Base-by-base conservation (phyloP, 805 yeast species). In the Wickerhamiella occidentalis region DNA sequence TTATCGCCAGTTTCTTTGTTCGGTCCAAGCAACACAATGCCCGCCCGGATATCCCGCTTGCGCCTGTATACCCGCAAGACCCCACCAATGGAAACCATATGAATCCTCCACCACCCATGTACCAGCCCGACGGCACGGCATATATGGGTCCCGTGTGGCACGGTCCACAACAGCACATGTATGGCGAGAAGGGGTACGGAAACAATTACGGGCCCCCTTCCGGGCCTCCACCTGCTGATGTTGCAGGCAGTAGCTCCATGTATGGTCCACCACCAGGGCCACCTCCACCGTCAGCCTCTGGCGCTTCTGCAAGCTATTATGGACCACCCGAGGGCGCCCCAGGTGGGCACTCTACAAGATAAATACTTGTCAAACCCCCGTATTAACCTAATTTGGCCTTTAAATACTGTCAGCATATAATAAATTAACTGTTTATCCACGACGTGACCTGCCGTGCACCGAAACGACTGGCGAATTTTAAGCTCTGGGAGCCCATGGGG, bases 401-500 rank as follows among this genome's bases (percentile, higher is more conserved):
- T 15, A 11, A n/a, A n/a, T 17, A 29, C 6, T 29, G n/a, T 9
- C n/a, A 29, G 9, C 19, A 33, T 15, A n/a, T 33, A 33, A 33
- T 33, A 33, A 22, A 17, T 53, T 51, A 68, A 6, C 65, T 54
- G 47, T 68, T 69, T 29, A 68, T 59, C 72, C 72, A 68, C 25
- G 67, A 56, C 25, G 67, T 55, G 58, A 77, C 78, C 50, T 77
- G 78, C 50, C 75, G 70, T 5, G 75, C 64, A 5, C 82, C 86
- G 6, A 80, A 67, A 19, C 76, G 66, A 13, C 78, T 69, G 1
- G 81, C 73, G 63, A 78, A 69, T 53, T 74, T 67, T 45, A 80
- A 59, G 2, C 94, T 82, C 53, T 83, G 82, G 1, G 90, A 84
- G 11, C 98, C 98, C 68, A 88, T 83, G 12, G 98, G 98, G 74